Conservation (phyloP, 441 rosid species). For the Metrosideros polymorpha region DNA sequence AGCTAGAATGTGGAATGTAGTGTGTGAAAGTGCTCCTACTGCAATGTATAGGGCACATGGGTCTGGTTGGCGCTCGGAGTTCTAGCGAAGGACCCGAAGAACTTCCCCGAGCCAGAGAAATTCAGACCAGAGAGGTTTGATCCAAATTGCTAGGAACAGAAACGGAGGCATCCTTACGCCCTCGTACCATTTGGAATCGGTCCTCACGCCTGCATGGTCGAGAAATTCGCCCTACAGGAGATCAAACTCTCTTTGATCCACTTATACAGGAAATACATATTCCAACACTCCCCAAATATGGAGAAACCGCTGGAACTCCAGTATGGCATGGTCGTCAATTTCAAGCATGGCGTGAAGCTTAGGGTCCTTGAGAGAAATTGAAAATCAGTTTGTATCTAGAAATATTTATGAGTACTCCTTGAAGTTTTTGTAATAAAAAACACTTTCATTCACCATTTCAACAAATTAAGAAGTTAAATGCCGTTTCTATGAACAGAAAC, state of each 20-base stretch:
- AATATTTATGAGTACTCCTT: background rate
- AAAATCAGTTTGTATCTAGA: background rate
- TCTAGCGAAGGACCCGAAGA: conserved; percentile 79
- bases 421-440: background rate
- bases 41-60: conserved; percentile 71
- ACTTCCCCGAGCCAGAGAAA: conserved; percentile 81
- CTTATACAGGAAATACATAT: conserved; percentile 48
- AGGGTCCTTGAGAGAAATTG: conserved; percentile 41
- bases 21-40: background rate
- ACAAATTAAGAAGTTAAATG: background rate
- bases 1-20: background rate
- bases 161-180: conserved; percentile 71
- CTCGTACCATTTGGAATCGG: conserved; percentile 90
- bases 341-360: conserved; percentile 81
- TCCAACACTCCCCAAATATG: conserved; percentile 74
- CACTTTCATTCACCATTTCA: background rate
- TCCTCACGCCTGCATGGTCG: conserved; percentile 90
- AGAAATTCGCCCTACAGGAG: too few relatives aligned
- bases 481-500: background rate
- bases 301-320: conserved; percentile 73
- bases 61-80: conserved; percentile 93
- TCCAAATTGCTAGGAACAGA: conserved; percentile 73
- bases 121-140: conserved; percentile 83
- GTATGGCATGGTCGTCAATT: conserved; percentile 73
- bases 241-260: conserved; percentile 62